Base-by-base conservation (phyloP, 768 basidiomycete species). In the Gloeostereum incarnatum region DNA sequence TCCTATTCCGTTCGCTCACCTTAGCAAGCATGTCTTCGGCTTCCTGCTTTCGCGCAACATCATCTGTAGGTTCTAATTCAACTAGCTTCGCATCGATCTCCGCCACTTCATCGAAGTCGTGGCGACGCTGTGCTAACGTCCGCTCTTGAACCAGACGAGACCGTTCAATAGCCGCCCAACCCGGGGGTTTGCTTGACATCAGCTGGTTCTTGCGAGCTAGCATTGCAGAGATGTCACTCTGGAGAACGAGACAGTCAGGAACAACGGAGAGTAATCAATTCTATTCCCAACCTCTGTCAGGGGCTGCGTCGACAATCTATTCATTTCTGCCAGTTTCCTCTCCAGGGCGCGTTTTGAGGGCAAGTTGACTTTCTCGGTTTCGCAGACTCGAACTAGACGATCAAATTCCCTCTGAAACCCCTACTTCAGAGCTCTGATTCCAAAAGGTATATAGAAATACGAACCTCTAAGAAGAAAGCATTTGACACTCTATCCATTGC, bases 401-500 rank as follows among this genome's bases (percentile, higher is more conserved):
- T 73, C 73, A 55, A 78, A 86, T 54, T 94, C 90, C 55, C 72
- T 71, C 86, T 90, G 53, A 33, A 47, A 27, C 36, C 38, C 26
- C 19, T 19, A 17, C 30, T 7, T 49, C 26, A 53, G 44, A 39
- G 9, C 29, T 30, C n/a, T 13, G 22, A 13, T 45, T 26, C 40
- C 36, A 32, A 23, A 13, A 26, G 35, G 5, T 25, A 36, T 43
- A 24, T 6, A 35, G 17, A 36, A 19, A 39, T 27, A 68, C 78
- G 36, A 34, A 92, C 93, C 44, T 65, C 57, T 8, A 60, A 62
- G 41, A 90, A 81, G 3, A 60, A 40, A 1, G 71, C 60, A 52
- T 97, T 94, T 5, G 90, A 94, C 6, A 94, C 77, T 47, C 81
- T 83, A 53, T 91, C 88, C 81, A 99, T 91, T 3, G 58, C 55